These are phyloP conservation scores for Pyrus communis DNA, from an alignment of 306 rosid genomes.

Conservation along the genomic window DNA sequence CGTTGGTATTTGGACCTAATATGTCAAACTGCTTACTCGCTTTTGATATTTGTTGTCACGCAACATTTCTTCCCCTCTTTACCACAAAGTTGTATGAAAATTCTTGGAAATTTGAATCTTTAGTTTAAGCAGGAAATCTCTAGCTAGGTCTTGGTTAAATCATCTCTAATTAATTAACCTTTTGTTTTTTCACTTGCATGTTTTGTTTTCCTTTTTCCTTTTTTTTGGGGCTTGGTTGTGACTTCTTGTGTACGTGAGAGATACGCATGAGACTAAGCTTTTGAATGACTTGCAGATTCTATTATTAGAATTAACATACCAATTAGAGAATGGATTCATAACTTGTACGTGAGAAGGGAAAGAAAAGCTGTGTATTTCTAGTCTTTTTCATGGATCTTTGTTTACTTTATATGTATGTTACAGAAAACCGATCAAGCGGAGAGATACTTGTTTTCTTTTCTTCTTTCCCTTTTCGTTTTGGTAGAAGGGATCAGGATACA, in stretches of 20 bases:
- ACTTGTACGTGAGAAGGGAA: neutral
- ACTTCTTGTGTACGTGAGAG: neutral
- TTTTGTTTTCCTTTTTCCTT: neutral
- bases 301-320: neutral
- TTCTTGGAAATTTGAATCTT: neutral
- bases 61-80: neutral
- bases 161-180: neutral
- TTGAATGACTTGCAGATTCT: neutral
- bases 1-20: neutral
- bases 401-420: neutral
- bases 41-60: neutral
- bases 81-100: neutral
- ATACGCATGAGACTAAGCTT: neutral
- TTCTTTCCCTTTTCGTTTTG: neutral
- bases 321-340: neutral
- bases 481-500: neutral
- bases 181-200: neutral
- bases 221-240: neutral
- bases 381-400: constrained; percentile 7
- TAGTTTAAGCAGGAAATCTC: neutral
- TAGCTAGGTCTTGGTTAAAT: neutral
- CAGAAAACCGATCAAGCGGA: neutral
- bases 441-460: neutral
- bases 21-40: neutral
- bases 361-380: neutral